These are phyloP conservation scores for Penicillium paradoxum DNA, from an alignment of 495 filamentous ascomycete genomes.

Conservation along the genomic window DNA sequence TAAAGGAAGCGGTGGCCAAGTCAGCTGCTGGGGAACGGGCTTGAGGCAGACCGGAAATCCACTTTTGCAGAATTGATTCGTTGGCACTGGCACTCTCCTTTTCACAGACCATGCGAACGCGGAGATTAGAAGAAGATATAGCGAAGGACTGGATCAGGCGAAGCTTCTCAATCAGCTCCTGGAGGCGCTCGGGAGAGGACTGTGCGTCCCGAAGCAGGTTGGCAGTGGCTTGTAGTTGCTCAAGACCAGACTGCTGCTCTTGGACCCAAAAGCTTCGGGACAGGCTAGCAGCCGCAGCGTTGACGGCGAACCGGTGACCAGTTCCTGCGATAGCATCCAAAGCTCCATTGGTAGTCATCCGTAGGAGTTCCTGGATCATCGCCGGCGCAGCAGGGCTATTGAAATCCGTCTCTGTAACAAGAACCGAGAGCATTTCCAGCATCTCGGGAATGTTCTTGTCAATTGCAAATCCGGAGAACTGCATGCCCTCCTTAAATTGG, in stretches of 20 bases:
- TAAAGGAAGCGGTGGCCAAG: constrained; percentile 28
- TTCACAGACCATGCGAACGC: constrained; percentile 84
- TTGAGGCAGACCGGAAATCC: constrained; percentile 57
- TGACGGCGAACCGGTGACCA: constrained; percentile 78
- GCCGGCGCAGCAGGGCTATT: constrained; percentile 71
- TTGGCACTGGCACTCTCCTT: constrained; percentile 63
- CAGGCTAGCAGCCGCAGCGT: constrained; percentile 74
- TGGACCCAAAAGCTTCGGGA: constrained; percentile 61
- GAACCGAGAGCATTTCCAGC: constrained; percentile 75
- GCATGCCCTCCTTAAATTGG: constrained; percentile 70
- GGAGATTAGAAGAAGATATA: constrained; percentile 55
- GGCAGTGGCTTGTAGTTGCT: constrained; percentile 83
- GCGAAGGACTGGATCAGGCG: constrained; percentile 80
- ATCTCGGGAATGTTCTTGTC: constrained; percentile 86
- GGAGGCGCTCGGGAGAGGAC: constrained; percentile 53
- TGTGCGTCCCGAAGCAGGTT: constrained; percentile 52
- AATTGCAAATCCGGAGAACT: constrained; percentile 77
- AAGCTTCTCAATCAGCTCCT: constrained; percentile 76
- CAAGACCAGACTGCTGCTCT: constrained; percentile 80
- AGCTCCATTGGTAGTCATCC: constrained; percentile 81
- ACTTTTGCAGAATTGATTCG: constrained; percentile 64
- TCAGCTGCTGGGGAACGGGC: constrained; percentile 32
- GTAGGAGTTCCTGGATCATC: constrained; percentile 79
- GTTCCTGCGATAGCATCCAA: constrained; percentile 83
- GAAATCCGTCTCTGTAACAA: constrained; percentile 86